Evolutionary conservation across 768 basidiomycete genomes (phyloP).

Genomic region (Hygrophorus pudorinus): DNA sequence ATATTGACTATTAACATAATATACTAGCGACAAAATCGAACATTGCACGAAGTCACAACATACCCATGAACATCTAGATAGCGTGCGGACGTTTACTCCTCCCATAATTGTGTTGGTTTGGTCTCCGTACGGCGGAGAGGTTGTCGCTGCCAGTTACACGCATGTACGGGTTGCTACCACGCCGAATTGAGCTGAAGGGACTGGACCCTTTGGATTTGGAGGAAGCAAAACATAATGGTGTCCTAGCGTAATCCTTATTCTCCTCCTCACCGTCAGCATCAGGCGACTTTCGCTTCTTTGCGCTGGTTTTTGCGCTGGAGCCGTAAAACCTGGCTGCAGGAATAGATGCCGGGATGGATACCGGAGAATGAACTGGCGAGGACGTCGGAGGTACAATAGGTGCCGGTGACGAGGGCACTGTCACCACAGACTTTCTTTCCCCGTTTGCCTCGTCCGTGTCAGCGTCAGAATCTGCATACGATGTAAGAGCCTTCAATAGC

Average conservation of each 20-base stretch:
- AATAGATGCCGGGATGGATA: constrained; percentile 21
- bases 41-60: background rate
- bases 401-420: background rate
- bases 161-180: constrained; percentile 1
- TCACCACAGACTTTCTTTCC: background rate
- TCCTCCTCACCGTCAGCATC: constrained; percentile 4
- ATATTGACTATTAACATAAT: no score
- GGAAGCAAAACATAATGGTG: constrained; percentile 5
- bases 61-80: background rate
- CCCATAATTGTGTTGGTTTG: background rate
- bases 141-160: constrained; percentile 3
- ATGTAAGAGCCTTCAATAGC: constrained; percentile 1
- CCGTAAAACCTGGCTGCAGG: constrained; percentile 20
- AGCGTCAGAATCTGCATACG: constrained; percentile 6
- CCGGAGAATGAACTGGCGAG: constrained; percentile 15
- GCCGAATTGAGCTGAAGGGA: background rate
- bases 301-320: constrained; percentile 7
- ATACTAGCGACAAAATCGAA: no score
- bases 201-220: background rate
- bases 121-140: background rate
- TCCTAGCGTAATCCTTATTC: constrained; percentile 8
- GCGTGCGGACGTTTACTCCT: background rate
- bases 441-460: constrained; percentile 14
- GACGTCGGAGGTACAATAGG: constrained; percentile 15
- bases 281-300: constrained; percentile 10